A percentile compares a stretch with the other conserved stretches of the same genome.
These are phyloP conservation scores for Chaetomiaceae sp. DNA, from an alignment of 2,329 filamentous ascomycete genomes.

Conservation along the genomic window DNA sequence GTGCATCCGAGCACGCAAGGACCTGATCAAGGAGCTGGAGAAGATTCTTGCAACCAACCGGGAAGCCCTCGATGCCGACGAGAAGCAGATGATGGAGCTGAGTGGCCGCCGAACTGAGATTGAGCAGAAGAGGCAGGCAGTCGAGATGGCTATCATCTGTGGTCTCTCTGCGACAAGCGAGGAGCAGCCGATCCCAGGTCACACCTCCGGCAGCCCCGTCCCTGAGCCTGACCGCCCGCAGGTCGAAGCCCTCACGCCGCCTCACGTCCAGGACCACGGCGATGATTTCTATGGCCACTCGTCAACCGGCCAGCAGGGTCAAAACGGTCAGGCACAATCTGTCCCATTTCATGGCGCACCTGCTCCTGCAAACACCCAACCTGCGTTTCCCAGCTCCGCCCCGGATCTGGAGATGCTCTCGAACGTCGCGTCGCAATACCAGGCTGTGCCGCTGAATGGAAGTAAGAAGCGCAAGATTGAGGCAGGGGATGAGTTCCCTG, in stretches of 20 bases:
- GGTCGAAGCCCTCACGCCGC: constrained; percentile 81
- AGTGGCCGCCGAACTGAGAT: constrained; percentile 64
- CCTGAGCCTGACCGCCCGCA: constrained; percentile 69
- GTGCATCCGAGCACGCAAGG: constrained; percentile 77
- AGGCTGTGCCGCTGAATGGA: constrained; percentile 49
- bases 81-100: constrained; percentile 60
- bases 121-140: constrained; percentile 78
- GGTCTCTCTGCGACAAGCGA: constrained; percentile 63
- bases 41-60: constrained; percentile 74
- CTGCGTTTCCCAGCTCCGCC: constrained; percentile 25
- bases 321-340: constrained; percentile 22
- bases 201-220: constrained; percentile 40
- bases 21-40: constrained; percentile 75
- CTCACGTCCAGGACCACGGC: constrained; percentile 49
- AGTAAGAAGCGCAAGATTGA: constrained; percentile 53
- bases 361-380: constrained; percentile 23
- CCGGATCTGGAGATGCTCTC: constrained; percentile 40
- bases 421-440: constrained; percentile 41
- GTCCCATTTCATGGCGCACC: constrained; percentile 22
- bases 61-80: constrained; percentile 64
- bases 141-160: constrained; percentile 87
- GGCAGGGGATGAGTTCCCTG: constrained; percentile 47
- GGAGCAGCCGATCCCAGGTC: constrained; percentile 44
- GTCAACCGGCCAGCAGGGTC: constrained; percentile 11
- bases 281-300: constrained; percentile 25